These are phyloP conservation scores for Agarophyton chilense DNA, from an alignment of 23 red algal genomes.

Conservation along the genomic window DNA sequence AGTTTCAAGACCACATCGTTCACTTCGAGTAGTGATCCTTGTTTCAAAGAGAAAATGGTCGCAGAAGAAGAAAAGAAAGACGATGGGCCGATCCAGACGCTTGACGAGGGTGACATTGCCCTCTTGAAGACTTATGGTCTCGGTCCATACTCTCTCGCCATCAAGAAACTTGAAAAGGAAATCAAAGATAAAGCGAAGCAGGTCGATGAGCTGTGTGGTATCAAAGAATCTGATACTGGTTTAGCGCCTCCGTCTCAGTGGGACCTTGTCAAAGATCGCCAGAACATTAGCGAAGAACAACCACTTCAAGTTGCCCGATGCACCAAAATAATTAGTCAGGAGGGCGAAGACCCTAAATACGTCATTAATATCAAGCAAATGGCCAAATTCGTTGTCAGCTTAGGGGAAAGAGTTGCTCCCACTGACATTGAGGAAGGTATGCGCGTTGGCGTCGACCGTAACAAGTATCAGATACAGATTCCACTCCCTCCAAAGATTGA, in stretches of 20 bases:
- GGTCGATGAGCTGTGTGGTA: constrained; percentile 92
- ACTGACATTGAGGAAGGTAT: constrained; percentile 99
- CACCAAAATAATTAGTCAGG: constrained; percentile 94
- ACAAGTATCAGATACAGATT: constrained; percentile 99
- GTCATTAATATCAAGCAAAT: constrained; percentile 99
- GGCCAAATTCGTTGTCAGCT: constrained; percentile 97
- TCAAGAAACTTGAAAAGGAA: constrained; percentile 96
- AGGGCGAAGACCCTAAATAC: constrained; percentile 90
- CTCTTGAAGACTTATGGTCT: constrained; percentile 97
- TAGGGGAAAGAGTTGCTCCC: constrained; percentile 94
- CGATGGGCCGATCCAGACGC: constrained; percentile 72
- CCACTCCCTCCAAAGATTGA: constrained; percentile 99
- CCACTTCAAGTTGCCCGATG: constrained; percentile 98
- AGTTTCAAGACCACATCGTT: too few species aligned
- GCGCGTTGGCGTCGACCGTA: constrained; percentile 98
- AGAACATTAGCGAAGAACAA: constrained; percentile 97
- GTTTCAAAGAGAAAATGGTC: constrained; percentile 4
- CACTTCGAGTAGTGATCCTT: not conserved
- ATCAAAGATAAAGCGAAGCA: constrained; percentile 89
- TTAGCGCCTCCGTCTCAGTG: constrained; percentile 91
- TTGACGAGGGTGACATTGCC: constrained; percentile 97
- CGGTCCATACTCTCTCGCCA: constrained; percentile 85
- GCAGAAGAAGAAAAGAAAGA: constrained; percentile 77
- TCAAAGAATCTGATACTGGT: constrained; percentile 96
- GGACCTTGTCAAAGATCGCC: constrained; percentile 97